These are phyloP conservation scores for Phytophthora niederhauseri DNA, from an alignment of 352 stramenopile species.

Conservation along the genomic window DNA sequence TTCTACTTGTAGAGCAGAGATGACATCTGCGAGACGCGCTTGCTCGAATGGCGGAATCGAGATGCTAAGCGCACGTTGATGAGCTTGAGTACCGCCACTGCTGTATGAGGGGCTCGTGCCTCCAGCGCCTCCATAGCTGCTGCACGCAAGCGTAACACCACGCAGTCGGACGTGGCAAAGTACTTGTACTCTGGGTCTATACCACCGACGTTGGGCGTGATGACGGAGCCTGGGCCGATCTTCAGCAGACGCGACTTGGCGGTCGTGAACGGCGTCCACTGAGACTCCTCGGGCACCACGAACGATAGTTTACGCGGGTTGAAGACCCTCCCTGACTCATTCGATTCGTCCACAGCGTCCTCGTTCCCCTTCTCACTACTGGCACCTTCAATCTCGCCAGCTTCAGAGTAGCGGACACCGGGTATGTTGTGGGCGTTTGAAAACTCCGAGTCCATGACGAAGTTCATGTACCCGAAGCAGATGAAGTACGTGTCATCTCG, in stretches of 20 bases:
- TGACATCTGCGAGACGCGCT: slow-evolving; percentile 77
- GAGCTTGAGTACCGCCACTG: slow-evolving; percentile 76
- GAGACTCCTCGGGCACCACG: slow-evolving; percentile 47
- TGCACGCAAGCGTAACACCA: slow-evolving; percentile 64
- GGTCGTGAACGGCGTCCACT: slow-evolving; percentile 75
- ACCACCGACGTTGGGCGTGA: slow-evolving; percentile 59
- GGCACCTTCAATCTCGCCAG: slow-evolving; percentile 7
- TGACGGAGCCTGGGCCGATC: slow-evolving; percentile 75
- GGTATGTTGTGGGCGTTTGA: slow-evolving; percentile 61
- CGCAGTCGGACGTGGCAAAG: slow-evolving; percentile 66
- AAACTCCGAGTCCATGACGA: slow-evolving; percentile 74
- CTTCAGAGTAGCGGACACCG: slow-evolving; percentile 41
- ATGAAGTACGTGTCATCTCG: slow-evolving; percentile 77
- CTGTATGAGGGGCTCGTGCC: slow-evolving; percentile 60
- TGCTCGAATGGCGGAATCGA: slow-evolving; percentile 74
- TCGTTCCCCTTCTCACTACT: slow-evolving; percentile 4
- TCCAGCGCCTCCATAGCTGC: slow-evolving; percentile 66
- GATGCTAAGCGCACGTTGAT: slow-evolving; percentile 65
- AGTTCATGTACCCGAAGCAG: slow-evolving; percentile 76
- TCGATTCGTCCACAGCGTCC: slow-evolving; percentile 9
- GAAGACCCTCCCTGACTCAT: slow-evolving; percentile 10
- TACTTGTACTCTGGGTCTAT: slow-evolving; percentile 59
- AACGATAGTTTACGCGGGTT: slow-evolving; percentile 46
- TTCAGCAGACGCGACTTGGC: slow-evolving; percentile 68
- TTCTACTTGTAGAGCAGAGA: slow-evolving; percentile 78